Evolutionary conservation across 129 eudicot species (phyloP), one percentile per base, ranked within the genome.

Genomic region (Escallonia herrerae): DNA sequence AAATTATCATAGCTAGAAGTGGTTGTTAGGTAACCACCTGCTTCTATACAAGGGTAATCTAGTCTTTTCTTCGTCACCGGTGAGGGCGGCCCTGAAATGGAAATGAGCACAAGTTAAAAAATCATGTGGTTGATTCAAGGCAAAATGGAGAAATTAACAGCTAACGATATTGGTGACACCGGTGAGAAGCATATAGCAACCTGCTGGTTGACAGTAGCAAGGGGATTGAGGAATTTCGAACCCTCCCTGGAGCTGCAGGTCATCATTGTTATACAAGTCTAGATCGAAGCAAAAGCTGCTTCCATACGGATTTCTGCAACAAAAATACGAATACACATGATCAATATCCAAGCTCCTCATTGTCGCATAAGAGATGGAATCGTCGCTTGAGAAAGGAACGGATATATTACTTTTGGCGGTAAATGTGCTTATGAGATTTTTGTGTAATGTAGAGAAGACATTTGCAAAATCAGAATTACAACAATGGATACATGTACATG

Each of bases 281-380:
- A 80, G 60, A 37, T 77, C 77, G 2, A 61, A 44, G 48, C 7
- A 43, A 44, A 73, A 65, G 62, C 71, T 53, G 7, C 62, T 74
- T 40, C 61, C 71, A 62, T 66, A 62, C 7, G 38, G 65, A 66
- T 43, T 70, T 67, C 80, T 73, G 80, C 62, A 58, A 48, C 10
- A 11, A 53, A 3, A 45, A 45, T 8, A 2, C 2, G 9, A 45
- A 45, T 5, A 0, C 2, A 8, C 6, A 45, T 45, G 9, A 5
- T 45, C 7, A 45, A 5, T 5, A 45, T 5, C 6, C 7, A 5
- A 8, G 49, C 6, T 45, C 49, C 49, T 5, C 9, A 8, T 45
- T 0, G 49, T 8, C 6, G 0, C 6, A 45, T 45, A 5, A 45
- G 6, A 45, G 6, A 8, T 5, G 49, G 49, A 45, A 45, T 45